Percentiles rank a stretch among this genome's conserved stretches.
phyloP scores from a whole-genome alignment of 768 basidiomycete species.

The Amanita exitialis region DNA sequence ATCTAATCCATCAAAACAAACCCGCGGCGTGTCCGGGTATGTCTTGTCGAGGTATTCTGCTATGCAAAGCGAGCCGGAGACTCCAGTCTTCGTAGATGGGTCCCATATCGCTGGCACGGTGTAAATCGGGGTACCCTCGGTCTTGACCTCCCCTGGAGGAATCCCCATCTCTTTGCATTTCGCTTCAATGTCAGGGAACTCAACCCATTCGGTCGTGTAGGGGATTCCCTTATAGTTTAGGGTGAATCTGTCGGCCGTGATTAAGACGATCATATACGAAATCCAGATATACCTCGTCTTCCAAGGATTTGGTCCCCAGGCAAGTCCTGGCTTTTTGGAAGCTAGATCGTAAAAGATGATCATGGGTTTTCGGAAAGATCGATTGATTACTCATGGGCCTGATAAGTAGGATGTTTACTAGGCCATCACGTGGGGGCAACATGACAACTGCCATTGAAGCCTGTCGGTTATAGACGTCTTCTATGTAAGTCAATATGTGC shows the following conservation, averaged over 20 bases:
- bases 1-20: slow-evolving; percentile 19
- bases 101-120: slow-evolving; percentile 40
- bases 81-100: slow-evolving; percentile 22
- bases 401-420: too few species aligned
- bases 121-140: slow-evolving; percentile 22
- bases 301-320: slow-evolving; percentile 10
- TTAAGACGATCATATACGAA: background rate
- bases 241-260: slow-evolving; percentile 13
- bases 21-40: slow-evolving; percentile 28
- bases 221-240: slow-evolving; percentile 25
- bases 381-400: background rate
- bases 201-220: slow-evolving; percentile 38
- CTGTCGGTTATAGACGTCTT: too few species aligned
- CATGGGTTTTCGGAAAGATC: background rate
- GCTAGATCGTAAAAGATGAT: slow-evolving; percentile 12
- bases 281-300: slow-evolving; percentile 5
- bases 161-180: slow-evolving; percentile 22
- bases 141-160: slow-evolving; percentile 16
- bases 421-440: too few species aligned
- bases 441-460: too few species aligned
- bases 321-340: slow-evolving; percentile 1
- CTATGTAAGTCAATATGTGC: too few species aligned
- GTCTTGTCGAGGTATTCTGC: slow-evolving; percentile 36
- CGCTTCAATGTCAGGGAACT: slow-evolving; percentile 35
- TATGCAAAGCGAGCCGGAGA: slow-evolving; percentile 33